Percentiles rank a stretch among this genome's conserved stretches.
Evolutionary conservation across 495 filamentous ascomycete genomes (phyloP).

Genomic region (Bacidia rubella): DNA sequence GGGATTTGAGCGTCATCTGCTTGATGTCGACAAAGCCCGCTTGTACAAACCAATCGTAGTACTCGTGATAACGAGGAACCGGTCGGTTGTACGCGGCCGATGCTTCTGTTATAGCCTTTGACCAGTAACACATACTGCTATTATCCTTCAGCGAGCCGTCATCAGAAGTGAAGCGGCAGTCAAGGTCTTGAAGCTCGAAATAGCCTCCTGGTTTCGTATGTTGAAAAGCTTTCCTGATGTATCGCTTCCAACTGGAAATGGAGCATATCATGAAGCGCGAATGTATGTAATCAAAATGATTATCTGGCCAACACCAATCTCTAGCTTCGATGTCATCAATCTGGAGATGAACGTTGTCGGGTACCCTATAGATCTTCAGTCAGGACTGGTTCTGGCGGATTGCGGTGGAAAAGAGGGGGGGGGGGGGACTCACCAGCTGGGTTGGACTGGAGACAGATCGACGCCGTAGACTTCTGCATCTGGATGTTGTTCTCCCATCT

Average conservation of each 20-base stretch:
- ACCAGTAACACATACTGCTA: conserved; percentile 38
- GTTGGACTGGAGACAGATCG: conserved; percentile 52
- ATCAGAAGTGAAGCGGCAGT: conserved; percentile 43
- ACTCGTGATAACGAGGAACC: conserved; percentile 38
- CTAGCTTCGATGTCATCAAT: conserved; percentile 38
- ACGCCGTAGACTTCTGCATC: conserved; percentile 43
- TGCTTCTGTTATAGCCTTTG: conserved; percentile 33
- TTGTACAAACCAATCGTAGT: conserved; percentile 44
- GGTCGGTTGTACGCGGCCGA: conserved; percentile 34
- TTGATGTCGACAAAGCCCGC: conserved; percentile 52
- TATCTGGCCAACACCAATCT: conserved; percentile 34
- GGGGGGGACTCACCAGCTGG: conserved; percentile 25
- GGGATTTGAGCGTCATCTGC: conserved; percentile 40
- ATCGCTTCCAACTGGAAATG: conserved; percentile 27
- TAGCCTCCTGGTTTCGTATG: conserved; percentile 52
- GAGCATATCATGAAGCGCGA: conserved; percentile 31
- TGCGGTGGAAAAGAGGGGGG: no score
- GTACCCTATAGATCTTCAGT: conserved; percentile 25
- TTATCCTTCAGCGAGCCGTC: conserved; percentile 44
- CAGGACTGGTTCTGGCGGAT: background rate
- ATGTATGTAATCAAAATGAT: conserved; percentile 37
- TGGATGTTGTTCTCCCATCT: conserved; percentile 44
- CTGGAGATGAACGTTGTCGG: conserved; percentile 47
- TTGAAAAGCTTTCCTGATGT: conserved; percentile 29
- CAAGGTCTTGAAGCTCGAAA: conserved; percentile 50